These are phyloP conservation scores for Plasmodium vinckei DNA, from an alignment of 169 alveolate genomes.

Conservation along the genomic window DNA sequence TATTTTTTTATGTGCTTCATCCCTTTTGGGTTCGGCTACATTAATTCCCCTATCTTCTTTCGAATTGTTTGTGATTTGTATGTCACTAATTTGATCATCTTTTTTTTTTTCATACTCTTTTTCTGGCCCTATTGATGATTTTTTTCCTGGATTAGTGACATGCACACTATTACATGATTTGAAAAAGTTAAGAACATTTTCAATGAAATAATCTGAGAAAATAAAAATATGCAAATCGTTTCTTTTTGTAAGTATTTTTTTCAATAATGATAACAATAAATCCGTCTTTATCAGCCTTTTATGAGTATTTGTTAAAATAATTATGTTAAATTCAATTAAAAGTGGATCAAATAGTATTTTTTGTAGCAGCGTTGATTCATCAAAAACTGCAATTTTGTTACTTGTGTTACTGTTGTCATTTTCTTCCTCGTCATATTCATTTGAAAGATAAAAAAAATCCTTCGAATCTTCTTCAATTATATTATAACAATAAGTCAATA, in stretches of 20 bases:
- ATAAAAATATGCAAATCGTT: constrained; percentile 46
- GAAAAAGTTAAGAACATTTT: constrained; percentile 59
- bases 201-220: constrained; percentile 53
- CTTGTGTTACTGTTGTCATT: not conserved
- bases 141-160: not conserved
- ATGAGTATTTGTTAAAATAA: constrained; percentile 79
- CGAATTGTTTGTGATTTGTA: not conserved
- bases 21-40: not conserved
- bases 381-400: constrained; percentile 23
- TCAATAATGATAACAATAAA: constrained; percentile 75
- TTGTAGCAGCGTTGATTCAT: constrained; percentile 50
- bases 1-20: not conserved
- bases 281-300: constrained; percentile 78
- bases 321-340: constrained; percentile 81
- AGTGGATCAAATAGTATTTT: constrained; percentile 81
- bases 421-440: constrained; percentile 17
- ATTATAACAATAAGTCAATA: constrained; percentile 10
- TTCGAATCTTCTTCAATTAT: constrained; percentile 34
- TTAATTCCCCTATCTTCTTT: not conserved
- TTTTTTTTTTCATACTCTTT: not conserved
- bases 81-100: not conserved
- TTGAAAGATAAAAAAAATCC: constrained; percentile 23
- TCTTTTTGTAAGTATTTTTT: constrained; percentile 57
- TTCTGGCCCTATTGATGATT: not conserved
- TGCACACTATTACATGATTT: constrained; percentile 21